Evolutionary conservation across 805 yeast genomes (phyloP), one percentile per base, ranked within the genome.

Genomic region (Yamadazyma insecticola): DNA sequence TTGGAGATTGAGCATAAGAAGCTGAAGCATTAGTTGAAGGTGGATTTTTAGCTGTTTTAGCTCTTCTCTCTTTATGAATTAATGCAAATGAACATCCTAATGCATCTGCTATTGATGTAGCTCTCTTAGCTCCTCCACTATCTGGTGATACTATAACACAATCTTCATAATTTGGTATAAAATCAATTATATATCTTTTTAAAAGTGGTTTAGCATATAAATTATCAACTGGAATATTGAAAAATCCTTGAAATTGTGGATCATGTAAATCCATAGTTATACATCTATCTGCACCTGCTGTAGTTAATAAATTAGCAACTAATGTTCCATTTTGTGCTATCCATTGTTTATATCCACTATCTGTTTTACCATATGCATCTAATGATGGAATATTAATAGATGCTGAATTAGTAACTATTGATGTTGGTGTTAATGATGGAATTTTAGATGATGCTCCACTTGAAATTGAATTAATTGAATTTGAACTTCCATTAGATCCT

Each of bases 41-140:
- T 8, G 66, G 58, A 16, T 50, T 45, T 22, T 47, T 51, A 11
- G 67, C 52, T 5, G 57, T 55, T 34, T 60, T 64, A 28, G 68
- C 73, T 42, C 94, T 68, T 52, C 95, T 70, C 53, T 92, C 98
- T 59, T 92, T 92, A 60, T 92, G 97, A 42, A 92, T 88, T 57
- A 92, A 67, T 0, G 99, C 98, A 64, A 92, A 89, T 16, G 88
- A 74, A 65, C 92, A 74, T 13, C 86, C 88, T 36, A 92, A 62
- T 1, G 83, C 74, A 60, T 92, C 99, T 2, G 98, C 98, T 39
- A 92, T 74, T 1, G 90, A 81, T 1, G 96, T 85, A 19, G 98
- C 97, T 43, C 98, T 68, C 57, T 92, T 92, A 29, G 98, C 99
- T 40, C 99, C 99, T 51, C 99, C 99, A 14, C 97, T 92, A 60